Base-by-base conservation (phyloP, 23 red algal species). In the Cyanidium caldarium region DNA sequence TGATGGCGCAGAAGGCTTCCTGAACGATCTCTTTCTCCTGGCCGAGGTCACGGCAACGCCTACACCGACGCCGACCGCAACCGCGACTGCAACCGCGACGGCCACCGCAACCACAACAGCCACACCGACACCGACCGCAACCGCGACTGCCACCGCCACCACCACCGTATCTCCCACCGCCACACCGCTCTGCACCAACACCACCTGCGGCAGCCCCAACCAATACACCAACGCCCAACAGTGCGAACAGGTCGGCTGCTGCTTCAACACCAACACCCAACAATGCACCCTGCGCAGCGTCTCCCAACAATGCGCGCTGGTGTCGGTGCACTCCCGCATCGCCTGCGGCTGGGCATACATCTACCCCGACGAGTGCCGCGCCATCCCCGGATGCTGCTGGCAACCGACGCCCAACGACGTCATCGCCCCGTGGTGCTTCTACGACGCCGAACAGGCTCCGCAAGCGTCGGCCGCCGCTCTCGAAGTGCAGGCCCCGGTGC, bases 361-460 rank as follows among this genome's bases (percentile, higher is more conserved):
- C 51, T 61, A 61, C 23, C 51, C 51, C 21, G 51, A 61, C 51
- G 51, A 61, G 51, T 61, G 51, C 51, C 19, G 7, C 31, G 51
- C 51, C n/a, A 61, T 61, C 5, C 51, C 51, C 10, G 51, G 51
- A 61, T 61, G 51, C 51, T 61, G 51, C 51, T 61, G 51, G 51
- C 51, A 61, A 28, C 51, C 51, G 10, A 61, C 51, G 5, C n/a
- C 51, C 10, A 61, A 61, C 51, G 51, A 28, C 21, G 31, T 61
- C 51, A 16, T 61, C 13, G 51, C 51, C 7, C 51, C 51, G n/a
- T 61, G 51, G 51, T 61, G 51, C 51, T 61, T 28, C 51, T 61
- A 61, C 51, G 51, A 61, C 51, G 31, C 31, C 51, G 31, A 61
- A 16, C 51, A 61, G 19, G 51, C 51, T 10, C 51, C 51, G 51